These are phyloP conservation scores for Aspergillus sp. DNA, from an alignment of 2,329 filamentous ascomycete species.

Conservation along the genomic window DNA sequence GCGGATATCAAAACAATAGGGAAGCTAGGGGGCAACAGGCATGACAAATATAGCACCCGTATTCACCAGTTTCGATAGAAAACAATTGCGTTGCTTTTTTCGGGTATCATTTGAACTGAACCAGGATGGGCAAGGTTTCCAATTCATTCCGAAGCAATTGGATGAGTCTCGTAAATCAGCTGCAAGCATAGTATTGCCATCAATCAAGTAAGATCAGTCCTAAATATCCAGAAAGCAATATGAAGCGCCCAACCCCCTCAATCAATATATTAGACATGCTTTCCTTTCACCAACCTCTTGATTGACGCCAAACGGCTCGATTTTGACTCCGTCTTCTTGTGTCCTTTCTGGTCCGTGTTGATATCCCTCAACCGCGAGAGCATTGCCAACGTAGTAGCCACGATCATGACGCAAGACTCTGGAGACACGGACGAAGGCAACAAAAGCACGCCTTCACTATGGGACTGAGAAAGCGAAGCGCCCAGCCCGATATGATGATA, in stretches of 20 bases:
- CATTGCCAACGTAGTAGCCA: not conserved
- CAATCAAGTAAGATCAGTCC: too few species aligned
- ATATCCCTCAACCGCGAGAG: not conserved
- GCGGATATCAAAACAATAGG: not conserved
- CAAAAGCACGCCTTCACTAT: conserved; percentile 8
- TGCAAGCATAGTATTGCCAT: not conserved
- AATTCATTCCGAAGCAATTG: not conserved
- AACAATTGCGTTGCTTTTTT: too few species aligned
- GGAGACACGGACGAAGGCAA: not conserved
- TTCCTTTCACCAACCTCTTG: not conserved
- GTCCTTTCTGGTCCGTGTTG: not conserved
- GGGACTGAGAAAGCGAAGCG: not conserved
- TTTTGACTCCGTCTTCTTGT: not conserved
- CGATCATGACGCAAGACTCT: not conserved
- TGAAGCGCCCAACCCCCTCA: too few species aligned
- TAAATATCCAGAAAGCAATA: too few species aligned
- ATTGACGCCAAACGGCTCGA: not conserved
- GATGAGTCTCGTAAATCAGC: too few species aligned
- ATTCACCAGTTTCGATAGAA: too few species aligned
- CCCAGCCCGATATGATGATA: conserved; percentile 8
- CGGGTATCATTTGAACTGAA: too few species aligned
- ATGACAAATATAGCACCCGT: not conserved
- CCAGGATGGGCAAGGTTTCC: too few species aligned
- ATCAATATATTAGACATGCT: not conserved
- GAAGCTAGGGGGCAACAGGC: not conserved